Evolutionary conservation across 192 early-diverging fungal species (phyloP), one percentile per base, ranked within the genome.

Genomic region (Podila verticillata): DNA sequence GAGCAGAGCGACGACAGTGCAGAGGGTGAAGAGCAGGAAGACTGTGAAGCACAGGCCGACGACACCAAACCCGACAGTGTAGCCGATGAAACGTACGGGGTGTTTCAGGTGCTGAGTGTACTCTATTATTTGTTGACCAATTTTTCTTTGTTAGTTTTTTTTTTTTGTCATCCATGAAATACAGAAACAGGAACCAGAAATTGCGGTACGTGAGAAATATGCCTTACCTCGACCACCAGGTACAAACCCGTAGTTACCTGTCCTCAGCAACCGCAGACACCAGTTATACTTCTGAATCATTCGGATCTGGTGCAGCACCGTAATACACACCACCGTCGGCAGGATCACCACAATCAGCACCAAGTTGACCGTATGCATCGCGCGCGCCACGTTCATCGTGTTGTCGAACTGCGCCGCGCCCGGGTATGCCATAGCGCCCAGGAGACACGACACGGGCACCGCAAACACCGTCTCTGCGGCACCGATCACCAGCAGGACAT

Each of bases 251-350:
- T 80, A 80, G 66, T 80, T 72, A 5, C 77, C 77, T 3, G 67
- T 72, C n/a, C 77, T 44, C 54, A 80, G 62, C 6, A 80, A 49
- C 2, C 77, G 61, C 10, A 80, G 34, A 49, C 77, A 80, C 77
- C 77, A 80, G 24, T 80, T 80, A 54, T 80, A 80, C 66, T 80
- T 80, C 64, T 80, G 77, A 9, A 80, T 61, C 77, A 80, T 80
- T 20, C 77, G 63, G 44, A 80, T 64, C 32, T 80, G 77, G 48
- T 80, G 77, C 61, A 80, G 1, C 1, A 72, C 30, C 5, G 77
- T 80, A n/a, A 80, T 72, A 5, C 65, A 49, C 15, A 80, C 66
- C 7, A 80, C 68, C 13, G 70, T 28, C 9, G 77, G 77, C 26
- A 80, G 44, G 26, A 80, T 34, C 6, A 72, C 77, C 3, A 72